phyloP scores from a whole-genome alignment of 1,139 yeast species.

The Yamadazyma aaseri region DNA sequence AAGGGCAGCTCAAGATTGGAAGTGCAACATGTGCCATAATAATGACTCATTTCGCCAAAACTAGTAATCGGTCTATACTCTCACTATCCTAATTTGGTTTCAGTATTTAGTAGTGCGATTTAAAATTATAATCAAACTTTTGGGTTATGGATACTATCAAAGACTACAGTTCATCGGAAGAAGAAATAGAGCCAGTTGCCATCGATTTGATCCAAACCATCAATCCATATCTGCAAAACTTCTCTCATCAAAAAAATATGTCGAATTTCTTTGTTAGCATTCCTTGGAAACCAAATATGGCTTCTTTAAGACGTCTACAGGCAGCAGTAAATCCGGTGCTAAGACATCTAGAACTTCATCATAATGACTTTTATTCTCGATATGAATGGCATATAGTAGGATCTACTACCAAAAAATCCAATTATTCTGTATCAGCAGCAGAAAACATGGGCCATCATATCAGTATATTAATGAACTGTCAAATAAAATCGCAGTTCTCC shows the following conservation, averaged over 20 bases:
- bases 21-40: no score
- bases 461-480: constrained; percentile 6
- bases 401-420: constrained; percentile 1
- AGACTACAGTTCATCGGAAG: constrained; percentile 12
- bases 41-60: not conserved
- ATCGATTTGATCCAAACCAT: constrained; percentile 4
- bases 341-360: constrained; percentile 6
- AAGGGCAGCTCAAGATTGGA: no score
- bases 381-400: constrained; percentile 12
- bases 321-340: constrained; percentile 5
- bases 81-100: no score
- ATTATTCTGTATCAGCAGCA: not conserved
- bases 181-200: constrained; percentile 1
- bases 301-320: constrained; percentile 5
- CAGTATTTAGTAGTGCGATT: no score
- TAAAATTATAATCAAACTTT: no score
- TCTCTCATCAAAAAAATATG: constrained; percentile 12
- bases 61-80: no score
- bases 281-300: constrained; percentile 14
- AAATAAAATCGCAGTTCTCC: not conserved
- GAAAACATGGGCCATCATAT: constrained; percentile 9
- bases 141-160: constrained; percentile 10
- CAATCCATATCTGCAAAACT: constrained; percentile 14
- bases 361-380: constrained; percentile 7
- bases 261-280: constrained; percentile 8